Evolutionary conservation across 805 yeast genomes (phyloP).

Genomic region (Saccharomycopsis javanensis): DNA sequence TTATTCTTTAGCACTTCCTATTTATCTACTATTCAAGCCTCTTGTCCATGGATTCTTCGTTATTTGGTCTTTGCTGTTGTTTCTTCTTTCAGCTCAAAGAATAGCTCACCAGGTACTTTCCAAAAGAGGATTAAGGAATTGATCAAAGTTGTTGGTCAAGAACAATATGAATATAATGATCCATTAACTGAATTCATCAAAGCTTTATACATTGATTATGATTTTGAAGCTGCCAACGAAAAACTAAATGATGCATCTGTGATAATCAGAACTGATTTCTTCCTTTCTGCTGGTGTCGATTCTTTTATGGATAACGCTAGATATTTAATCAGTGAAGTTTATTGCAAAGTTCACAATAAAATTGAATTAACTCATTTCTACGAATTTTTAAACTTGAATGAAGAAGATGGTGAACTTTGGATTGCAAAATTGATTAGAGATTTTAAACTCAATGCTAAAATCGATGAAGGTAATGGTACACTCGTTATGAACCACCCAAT

Average conservation of each 20-base stretch:
- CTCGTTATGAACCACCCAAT: constrained; percentile 46
- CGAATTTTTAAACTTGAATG: constrained; percentile 33
- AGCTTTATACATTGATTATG: constrained; percentile 47
- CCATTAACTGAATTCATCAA: constrained; percentile 51
- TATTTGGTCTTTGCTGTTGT: constrained; percentile 55
- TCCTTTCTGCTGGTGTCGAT: constrained; percentile 33
- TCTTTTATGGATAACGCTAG: constrained; percentile 39
- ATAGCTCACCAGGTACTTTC: constrained; percentile 27
- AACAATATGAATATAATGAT: constrained; percentile 54
- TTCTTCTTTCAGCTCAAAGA: constrained; percentile 27
- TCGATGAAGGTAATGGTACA: constrained; percentile 42
- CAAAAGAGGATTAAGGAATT: constrained; percentile 50
- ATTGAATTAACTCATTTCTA: constrained; percentile 39
- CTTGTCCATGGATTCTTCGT: constrained; percentile 63
- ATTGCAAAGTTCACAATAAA: constrained; percentile 43
- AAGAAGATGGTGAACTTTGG: constrained; percentile 43
- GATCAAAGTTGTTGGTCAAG: constrained; percentile 48
- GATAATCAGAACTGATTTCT: constrained; percentile 46
- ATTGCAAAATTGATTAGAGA: constrained; percentile 40
- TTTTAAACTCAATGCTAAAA: constrained; percentile 43
- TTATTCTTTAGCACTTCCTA: constrained; percentile 50
- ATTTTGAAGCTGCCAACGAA: constrained; percentile 42
- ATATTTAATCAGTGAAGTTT: constrained; percentile 42
- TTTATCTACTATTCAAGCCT: constrained; percentile 57
- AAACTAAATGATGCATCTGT: constrained; percentile 39